phyloP scores from a whole-genome alignment of 2,329 filamentous ascomycete species.

The Fusarium duplospermum region DNA sequence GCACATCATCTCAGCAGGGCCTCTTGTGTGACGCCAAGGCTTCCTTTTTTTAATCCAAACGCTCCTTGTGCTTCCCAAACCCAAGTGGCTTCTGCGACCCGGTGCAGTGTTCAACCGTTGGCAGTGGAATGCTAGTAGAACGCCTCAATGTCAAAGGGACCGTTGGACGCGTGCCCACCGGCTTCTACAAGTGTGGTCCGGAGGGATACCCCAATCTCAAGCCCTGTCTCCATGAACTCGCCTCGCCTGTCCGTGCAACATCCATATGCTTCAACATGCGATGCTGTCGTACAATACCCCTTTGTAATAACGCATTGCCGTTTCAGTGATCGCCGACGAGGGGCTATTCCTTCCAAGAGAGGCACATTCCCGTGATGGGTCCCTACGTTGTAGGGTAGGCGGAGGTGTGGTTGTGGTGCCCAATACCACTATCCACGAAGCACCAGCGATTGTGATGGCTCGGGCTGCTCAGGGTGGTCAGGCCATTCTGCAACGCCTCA shows the following conservation, averaged over 20 bases:
- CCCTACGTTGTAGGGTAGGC: neutral
- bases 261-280: neutral
- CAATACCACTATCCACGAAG: neutral
- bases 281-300: neutral
- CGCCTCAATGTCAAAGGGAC: neutral
- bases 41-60: neutral
- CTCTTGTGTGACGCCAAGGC: neutral
- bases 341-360: too few relatives aligned
- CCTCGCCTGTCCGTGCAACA: neutral
- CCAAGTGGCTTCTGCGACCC: neutral
- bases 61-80: neutral
- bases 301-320: neutral
- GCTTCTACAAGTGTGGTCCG: neutral
- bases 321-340: neutral
- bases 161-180: neutral
- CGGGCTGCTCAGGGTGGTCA: neutral
- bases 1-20: neutral
- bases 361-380: too few relatives aligned
- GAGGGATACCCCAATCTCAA: neutral
- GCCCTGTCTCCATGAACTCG: neutral
- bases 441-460: neutral
- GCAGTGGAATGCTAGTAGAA: conserved; percentile 8
- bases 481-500: neutral
- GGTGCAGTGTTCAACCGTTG: conserved; percentile 7
- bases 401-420: neutral